These are phyloP conservation scores for Onygenales sp. DNA, from an alignment of 2,329 filamentous ascomycete genomes.

Conservation along the genomic window DNA sequence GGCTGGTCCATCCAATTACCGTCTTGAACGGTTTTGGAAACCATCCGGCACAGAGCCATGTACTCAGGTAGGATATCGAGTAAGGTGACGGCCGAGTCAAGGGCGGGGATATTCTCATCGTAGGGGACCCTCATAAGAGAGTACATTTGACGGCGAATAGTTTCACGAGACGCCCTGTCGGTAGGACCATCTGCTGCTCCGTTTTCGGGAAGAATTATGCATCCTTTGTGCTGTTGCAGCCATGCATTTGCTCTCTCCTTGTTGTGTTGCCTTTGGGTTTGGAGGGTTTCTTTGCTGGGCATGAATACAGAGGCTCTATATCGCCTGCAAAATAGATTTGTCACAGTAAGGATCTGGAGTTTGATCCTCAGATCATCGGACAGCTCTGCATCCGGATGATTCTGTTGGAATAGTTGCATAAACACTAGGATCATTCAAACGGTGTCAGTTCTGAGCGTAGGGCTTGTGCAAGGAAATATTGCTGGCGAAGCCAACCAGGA, in stretches of 20 bases:
- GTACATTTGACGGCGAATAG: slow-evolving; percentile 16
- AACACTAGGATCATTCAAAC: slow-evolving; percentile 25
- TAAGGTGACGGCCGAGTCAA: slow-evolving; percentile 19
- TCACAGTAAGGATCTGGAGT: slow-evolving; percentile 39
- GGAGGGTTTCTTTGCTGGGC: slow-evolving; percentile 25
- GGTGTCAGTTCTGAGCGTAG: too few species aligned
- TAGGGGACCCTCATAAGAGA: slow-evolving; percentile 19
- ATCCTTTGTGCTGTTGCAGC: slow-evolving; percentile 1
- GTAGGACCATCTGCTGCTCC: background rate
- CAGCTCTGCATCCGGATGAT: slow-evolving; percentile 26
- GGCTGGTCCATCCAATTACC: slow-evolving; percentile 38
- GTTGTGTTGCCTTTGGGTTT: slow-evolving; percentile 9
- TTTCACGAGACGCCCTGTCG: slow-evolving; percentile 12
- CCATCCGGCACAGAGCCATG: slow-evolving; percentile 37
- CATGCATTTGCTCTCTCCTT: slow-evolving; percentile 11
- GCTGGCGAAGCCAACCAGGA: too few species aligned
- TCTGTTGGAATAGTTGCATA: slow-evolving; percentile 32
- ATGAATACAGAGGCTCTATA: slow-evolving; percentile 29
- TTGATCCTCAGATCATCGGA: slow-evolving; percentile 38
- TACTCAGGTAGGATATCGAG: slow-evolving; percentile 39
- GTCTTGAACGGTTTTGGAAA: slow-evolving; percentile 20
- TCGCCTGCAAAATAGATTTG: slow-evolving; percentile 35
- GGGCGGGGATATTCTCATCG: slow-evolving; percentile 13
- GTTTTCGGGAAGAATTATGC: background rate
- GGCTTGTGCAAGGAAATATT: too few species aligned